phyloP scores from a whole-genome alignment of 2,329 filamentous ascomycete species.

The Coniochaeta sp. region DNA sequence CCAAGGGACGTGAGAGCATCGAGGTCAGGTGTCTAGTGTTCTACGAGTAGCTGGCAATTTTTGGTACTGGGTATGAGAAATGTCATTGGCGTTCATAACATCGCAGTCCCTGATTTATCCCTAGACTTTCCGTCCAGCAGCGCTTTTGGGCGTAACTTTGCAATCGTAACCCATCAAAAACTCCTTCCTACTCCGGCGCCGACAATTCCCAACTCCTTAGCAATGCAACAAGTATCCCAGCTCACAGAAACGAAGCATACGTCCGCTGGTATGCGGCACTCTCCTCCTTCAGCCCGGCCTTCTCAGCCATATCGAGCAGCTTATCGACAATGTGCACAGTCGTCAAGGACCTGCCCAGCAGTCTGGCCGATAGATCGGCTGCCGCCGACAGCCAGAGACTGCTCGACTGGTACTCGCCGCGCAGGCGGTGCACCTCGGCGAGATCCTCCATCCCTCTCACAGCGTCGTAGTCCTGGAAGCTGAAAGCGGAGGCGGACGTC shows the following conservation, averaged over 20 bases:
- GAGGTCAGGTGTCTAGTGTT: slow-evolving; percentile 59
- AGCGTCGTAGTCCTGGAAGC: not conserved
- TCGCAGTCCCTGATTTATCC: not conserved
- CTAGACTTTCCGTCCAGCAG: not conserved
- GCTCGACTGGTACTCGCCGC: not conserved
- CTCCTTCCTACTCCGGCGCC: not conserved
- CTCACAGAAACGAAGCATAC: not conserved
- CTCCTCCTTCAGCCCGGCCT: not conserved
- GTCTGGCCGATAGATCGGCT: not conserved
- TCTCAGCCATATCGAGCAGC: slow-evolving; percentile 2
- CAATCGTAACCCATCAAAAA: too few relatives aligned
- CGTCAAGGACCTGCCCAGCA: not conserved
- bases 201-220: too few relatives aligned
- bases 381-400: not conserved
- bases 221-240: not conserved
- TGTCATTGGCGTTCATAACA: not conserved
- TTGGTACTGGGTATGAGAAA: too few relatives aligned
- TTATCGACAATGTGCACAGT: slow-evolving; percentile 3
- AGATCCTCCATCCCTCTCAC: slow-evolving; percentile 3
- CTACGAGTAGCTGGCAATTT: slow-evolving; percentile 34
- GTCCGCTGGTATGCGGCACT: not conserved
- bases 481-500: not conserved
- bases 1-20: slow-evolving; percentile 48
- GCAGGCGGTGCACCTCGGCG: not conserved
- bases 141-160: not conserved